Percentiles rank a stretch among this genome's conserved stretches.
Evolutionary conservation across 805 yeast genomes (phyloP).

Genomic region (Nakazawaea populi): DNA sequence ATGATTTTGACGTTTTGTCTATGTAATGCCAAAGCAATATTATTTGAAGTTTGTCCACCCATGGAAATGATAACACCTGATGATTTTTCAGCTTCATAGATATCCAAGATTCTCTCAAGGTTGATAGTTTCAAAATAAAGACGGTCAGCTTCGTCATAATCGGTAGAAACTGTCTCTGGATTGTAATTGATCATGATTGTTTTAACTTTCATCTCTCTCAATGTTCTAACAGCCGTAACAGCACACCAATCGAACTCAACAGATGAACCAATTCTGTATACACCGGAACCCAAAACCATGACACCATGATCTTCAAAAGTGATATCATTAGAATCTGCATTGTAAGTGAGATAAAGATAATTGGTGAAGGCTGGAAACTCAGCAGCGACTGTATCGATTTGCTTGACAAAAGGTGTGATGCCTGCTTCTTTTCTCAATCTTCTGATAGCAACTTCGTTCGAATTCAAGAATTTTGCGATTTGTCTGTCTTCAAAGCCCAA

Average conservation of each 20-base stretch:
- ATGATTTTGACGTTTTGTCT: slow-evolving; percentile 92
- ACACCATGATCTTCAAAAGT: slow-evolving; percentile 88
- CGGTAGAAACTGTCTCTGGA: slow-evolving; percentile 99
- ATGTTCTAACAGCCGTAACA: slow-evolving; percentile 90
- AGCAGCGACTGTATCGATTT: slow-evolving; percentile 98
- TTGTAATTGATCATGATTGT: slow-evolving; percentile 97
- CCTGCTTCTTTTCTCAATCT: slow-evolving; percentile 83
- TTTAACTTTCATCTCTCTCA: slow-evolving; percentile 79
- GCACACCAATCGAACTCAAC: slow-evolving; percentile 99
- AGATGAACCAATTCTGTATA: slow-evolving; percentile 96
- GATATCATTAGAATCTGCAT: slow-evolving; percentile 84
- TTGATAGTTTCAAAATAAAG: slow-evolving; percentile 93
- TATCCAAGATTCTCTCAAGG: slow-evolving; percentile 89
- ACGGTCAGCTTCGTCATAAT: slow-evolving; percentile 96
- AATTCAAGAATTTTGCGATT: slow-evolving; percentile 79
- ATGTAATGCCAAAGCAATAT: slow-evolving; percentile 87
- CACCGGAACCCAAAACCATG: slow-evolving; percentile 97
- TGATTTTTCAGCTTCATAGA: slow-evolving; percentile 86
- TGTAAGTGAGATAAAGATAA: slow-evolving; percentile 91
- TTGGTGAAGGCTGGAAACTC: slow-evolving; percentile 97
- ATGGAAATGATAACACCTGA: slow-evolving; percentile 91
- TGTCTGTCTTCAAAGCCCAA: slow-evolving; percentile 96
- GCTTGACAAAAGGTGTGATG: slow-evolving; percentile 87
- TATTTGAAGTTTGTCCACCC: slow-evolving; percentile 99
- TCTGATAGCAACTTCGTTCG: slow-evolving; percentile 91